Evolutionary conservation across 2,329 filamentous ascomycete genomes (phyloP), one percentile per base, ranked within the genome.

Genomic region (Calonectria crousiana): DNA sequence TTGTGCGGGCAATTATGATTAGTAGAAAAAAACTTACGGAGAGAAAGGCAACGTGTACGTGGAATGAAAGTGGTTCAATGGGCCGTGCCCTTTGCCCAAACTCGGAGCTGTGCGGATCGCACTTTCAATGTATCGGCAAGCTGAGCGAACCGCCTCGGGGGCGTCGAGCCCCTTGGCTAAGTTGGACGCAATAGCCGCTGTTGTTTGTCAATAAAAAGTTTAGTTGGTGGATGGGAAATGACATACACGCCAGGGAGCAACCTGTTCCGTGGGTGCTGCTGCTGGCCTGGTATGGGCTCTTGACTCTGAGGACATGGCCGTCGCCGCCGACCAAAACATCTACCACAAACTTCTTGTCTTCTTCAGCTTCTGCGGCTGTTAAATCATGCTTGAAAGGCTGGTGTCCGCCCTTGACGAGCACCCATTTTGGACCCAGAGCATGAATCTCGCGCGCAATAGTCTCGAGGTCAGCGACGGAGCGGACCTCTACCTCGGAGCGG

Each of bases 251-350:
- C 74, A 98, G 89, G 13, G 95, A 97, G 82, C 97, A 99, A 5
- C 97, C 97, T 0, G 97, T 98, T 0, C 97, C 97, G 81, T 99
- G 97, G 0, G 96, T 98, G 81, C 96, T 96, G 74, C 88, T 93
- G 11, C 93, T 95, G 13, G 88, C 85, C 75, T 95, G 88, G 81
- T 94, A 98, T 6, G 89, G 88, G 49, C 92, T 94, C 83, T 95
- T 90, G 64, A 98, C 89, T 49, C 92, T 86, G 1, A 91, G 87
- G 0, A 89, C 83, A n/a, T 89, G 84, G 0, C 86, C 87, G 0
- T 88, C 89, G 0, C 84, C 84, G 9, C 95, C 94, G 53, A 92
- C 91, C 6, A 98, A 88, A 4, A 98, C 89, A 81, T 98, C 95
- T 34, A 97, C 89, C 1, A 98, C 92, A 2, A 94, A 80, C 32